phyloP scores from a whole-genome alignment of 345 rosid species.

The Melaleuca quinquenervia region DNA sequence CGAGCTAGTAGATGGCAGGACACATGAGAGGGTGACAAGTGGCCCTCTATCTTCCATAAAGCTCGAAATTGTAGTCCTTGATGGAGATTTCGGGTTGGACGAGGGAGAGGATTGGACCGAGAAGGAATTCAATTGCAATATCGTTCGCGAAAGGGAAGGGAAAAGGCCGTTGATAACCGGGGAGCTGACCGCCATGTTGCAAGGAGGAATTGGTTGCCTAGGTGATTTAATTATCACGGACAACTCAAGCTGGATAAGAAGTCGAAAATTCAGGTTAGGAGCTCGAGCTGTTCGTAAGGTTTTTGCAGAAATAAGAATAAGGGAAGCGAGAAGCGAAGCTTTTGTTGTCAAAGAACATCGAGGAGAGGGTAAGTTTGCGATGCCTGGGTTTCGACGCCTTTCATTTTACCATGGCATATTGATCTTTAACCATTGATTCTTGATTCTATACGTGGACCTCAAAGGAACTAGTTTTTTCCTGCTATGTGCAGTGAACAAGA shows the following conservation, averaged over 20 bases:
- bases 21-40: slow-evolving; percentile 4
- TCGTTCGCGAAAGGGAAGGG: slow-evolving; percentile 25
- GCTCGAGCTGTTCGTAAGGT: slow-evolving; percentile 4
- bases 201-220: slow-evolving; percentile 15
- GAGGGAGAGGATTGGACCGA: slow-evolving; percentile 19
- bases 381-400: not conserved
- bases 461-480: not conserved
- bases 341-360: slow-evolving; percentile 34
- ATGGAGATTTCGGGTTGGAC: slow-evolving; percentile 19
- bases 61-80: slow-evolving; percentile 16
- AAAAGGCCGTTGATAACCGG: slow-evolving; percentile 29
- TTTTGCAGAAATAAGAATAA: slow-evolving; percentile 11
- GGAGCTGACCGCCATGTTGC: slow-evolving; percentile 1
- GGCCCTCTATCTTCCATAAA: slow-evolving; percentile 24
- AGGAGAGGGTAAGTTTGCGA: slow-evolving; percentile 18
- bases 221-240: slow-evolving; percentile 24
- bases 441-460: not conserved
- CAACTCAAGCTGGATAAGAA: slow-evolving; percentile 29
- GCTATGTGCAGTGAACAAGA: slow-evolving; percentile 15
- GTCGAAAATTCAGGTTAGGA: slow-evolving; percentile 25
- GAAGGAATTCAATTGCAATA: slow-evolving; percentile 12
- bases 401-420: not conserved
- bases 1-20: slow-evolving; percentile 12
- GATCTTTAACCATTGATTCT: not conserved
- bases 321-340: slow-evolving; percentile 27